These are phyloP conservation scores for Leptographium lundbergii DNA, from an alignment of 2,329 filamentous ascomycete species.

Conservation along the genomic window DNA sequence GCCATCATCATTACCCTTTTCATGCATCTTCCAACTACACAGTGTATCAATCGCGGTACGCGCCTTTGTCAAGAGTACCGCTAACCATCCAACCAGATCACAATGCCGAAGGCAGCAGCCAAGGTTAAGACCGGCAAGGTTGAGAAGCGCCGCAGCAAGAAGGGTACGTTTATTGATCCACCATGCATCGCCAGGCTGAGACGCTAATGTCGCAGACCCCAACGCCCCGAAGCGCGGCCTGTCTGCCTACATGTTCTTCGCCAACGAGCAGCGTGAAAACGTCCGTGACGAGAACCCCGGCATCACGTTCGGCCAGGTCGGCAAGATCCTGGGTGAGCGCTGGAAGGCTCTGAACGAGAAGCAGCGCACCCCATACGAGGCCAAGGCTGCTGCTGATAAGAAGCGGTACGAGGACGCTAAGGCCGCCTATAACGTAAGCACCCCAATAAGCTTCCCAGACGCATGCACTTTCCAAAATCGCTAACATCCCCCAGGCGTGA, in stretches of 20 bases:
- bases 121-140: conserved; percentile 42
- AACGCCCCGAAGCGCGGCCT: conserved; percentile 99
- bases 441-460: too few species aligned
- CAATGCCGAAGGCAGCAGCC: conserved; percentile 47
- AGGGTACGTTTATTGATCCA: conserved; percentile 28
- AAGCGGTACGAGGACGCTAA: conserved; percentile 99
- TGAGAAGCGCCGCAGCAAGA: conserved; percentile 45
- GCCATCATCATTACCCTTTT: too few species aligned
- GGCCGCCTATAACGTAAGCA: conserved; percentile 74
- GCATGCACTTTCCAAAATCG: neutral
- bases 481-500: conserved; percentile 1
- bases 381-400: conserved; percentile 94
- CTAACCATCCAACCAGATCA: conserved; percentile 18
- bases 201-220: conserved; percentile 49
- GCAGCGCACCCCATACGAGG: conserved; percentile 87
- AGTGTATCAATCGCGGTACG: too few species aligned
- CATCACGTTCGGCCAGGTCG: conserved; percentile 94
- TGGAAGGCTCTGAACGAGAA: conserved; percentile 96
- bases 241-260: conserved; percentile 99
- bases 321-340: conserved; percentile 94
- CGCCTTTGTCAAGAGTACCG: neutral
- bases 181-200: neutral
- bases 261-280: conserved; percentile 97
- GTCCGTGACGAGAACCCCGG: conserved; percentile 97
- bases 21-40: neutral